Evolutionary conservation across 2,329 filamentous ascomycete genomes (phyloP).

Genomic region (Colletotrichum limetticola): DNA sequence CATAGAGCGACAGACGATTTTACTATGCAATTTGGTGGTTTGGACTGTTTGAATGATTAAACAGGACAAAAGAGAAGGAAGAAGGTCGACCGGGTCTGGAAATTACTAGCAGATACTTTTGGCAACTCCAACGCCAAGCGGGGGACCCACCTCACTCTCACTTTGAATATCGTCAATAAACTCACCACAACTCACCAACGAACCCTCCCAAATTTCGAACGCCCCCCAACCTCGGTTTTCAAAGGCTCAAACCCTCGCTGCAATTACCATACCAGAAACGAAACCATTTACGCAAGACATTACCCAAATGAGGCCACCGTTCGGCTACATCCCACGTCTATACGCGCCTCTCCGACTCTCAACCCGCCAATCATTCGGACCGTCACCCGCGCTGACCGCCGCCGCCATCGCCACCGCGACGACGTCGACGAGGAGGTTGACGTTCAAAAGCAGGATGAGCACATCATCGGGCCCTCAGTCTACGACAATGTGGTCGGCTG

Average conservation of each 20-base stretch:
- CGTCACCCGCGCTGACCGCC: constrained; percentile 22
- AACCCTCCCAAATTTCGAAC: not conserved
- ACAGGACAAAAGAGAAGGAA: not conserved
- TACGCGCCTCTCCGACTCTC: constrained; percentile 14
- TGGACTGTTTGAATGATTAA: not conserved
- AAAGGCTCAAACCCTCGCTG: constrained; percentile 6
- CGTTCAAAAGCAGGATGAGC: constrained; percentile 17
- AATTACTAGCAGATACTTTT: constrained; percentile 19
- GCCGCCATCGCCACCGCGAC: constrained; percentile 4
- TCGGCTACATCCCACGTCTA: constrained; percentile 16
- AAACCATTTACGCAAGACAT: not conserved
- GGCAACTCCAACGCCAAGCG: not conserved
- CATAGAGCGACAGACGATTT: too few relatives aligned
- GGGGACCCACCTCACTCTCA: constrained; percentile 21
- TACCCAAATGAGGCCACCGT: constrained; percentile 19
- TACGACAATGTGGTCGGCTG: not conserved
- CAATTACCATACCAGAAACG: not conserved
- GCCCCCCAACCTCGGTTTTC: not conserved
- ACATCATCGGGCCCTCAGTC: constrained; percentile 29
- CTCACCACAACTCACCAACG: constrained; percentile 8
- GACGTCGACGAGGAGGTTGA: constrained; percentile 6
- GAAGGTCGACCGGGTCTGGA: not conserved
- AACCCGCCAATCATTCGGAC: constrained; percentile 23
- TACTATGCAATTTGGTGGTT: too few relatives aligned
- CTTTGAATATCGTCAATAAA: not conserved